Evolutionary conservation across 768 basidiomycete genomes (phyloP).

Genomic region (Candolleomyces eurysporus): DNA sequence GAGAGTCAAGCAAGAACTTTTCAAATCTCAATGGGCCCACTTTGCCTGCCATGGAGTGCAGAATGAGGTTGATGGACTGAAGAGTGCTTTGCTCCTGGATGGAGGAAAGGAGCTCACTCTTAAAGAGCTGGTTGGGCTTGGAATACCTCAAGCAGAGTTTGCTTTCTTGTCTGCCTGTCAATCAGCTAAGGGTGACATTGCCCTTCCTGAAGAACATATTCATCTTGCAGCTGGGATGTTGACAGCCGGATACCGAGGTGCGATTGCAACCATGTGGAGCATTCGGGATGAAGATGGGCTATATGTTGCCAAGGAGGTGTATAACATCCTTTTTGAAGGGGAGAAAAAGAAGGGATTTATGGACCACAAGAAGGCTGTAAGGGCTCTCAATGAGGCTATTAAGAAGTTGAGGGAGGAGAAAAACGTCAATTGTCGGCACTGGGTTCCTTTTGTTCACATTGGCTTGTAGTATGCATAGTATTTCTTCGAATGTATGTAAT

Average conservation of each 20-base stretch:
- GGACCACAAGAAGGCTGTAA: not conserved
- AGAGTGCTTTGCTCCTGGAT: constrained; percentile 6
- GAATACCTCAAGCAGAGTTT: constrained; percentile 4
- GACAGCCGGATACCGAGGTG: constrained; percentile 7
- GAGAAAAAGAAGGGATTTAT: not conserved
- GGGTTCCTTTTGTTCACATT: constrained; percentile 12
- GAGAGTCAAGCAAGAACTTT: constrained; percentile 12
- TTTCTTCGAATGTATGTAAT: not conserved
- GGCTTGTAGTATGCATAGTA: constrained; percentile 1
- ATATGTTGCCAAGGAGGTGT: constrained; percentile 5
- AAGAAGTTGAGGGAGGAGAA: not conserved
- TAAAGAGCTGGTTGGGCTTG: constrained; percentile 1
- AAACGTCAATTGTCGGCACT: not conserved
- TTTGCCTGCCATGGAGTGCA: constrained; percentile 12
- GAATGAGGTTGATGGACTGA: constrained; percentile 2
- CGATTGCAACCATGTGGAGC: constrained; percentile 13
- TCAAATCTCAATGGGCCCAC: constrained; percentile 6
- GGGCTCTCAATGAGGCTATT: not conserved
- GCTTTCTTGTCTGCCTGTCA: constrained; percentile 14
- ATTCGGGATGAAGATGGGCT: constrained; percentile 6
- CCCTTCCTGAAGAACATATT: constrained; percentile 10
- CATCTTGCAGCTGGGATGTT: constrained; percentile 14
- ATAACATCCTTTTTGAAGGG: not conserved
- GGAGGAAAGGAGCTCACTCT: constrained; percentile 7
- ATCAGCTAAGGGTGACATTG: constrained; percentile 5